Evolutionary conservation across 805 yeast genomes (phyloP), one percentile per base, ranked within the genome.

Genomic region (Ogataea angusta): DNA sequence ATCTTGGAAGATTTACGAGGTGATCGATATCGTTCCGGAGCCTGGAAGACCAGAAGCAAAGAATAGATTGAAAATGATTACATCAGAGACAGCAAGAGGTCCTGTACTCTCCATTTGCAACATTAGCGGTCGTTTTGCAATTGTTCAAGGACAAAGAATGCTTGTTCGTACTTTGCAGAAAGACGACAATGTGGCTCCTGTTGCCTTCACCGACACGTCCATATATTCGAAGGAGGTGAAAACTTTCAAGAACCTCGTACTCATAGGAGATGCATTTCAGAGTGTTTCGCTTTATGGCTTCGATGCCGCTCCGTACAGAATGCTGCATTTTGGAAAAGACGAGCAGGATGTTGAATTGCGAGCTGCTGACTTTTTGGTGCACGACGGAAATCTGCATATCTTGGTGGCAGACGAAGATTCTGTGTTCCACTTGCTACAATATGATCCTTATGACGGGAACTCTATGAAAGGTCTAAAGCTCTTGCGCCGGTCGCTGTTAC

Each of bases 281-380:
- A 78, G 89, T 50, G 70, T 87, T 4, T 80, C 89, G 69, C 69
- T 93, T 42, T 80, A 82, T 21, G 97, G 97, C 1, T 90, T 89
- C 64, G 95, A 89, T 60, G 91, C 95, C 2, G 96, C 91, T 54
- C 99, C 99, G 1, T 90, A 86, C 59, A 68, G 96, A 48, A 80
- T 91, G 81, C 69, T 88, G 13, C 62, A 75, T 42, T 61, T 93
- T 37, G 90, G 95, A 7, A 85, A 83, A 56, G 95, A 90, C 58
- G 69, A 76, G 15, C 71, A 76, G 18, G 62, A 72, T 14, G 67
- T 84, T 31, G 84, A 80, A 53, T 82, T 85, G 0, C 69, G 73
- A 31, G 72, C 82, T 44, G 78, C 85, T n/a, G 96, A 90, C 45
- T 88, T 90, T 56, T 62, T 86, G 18, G 76, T 80, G 12, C 73